Base-by-base conservation (phyloP, 2,329 filamentous ascomycete genomes). In the Ceratocystiopsis sp. region DNA sequence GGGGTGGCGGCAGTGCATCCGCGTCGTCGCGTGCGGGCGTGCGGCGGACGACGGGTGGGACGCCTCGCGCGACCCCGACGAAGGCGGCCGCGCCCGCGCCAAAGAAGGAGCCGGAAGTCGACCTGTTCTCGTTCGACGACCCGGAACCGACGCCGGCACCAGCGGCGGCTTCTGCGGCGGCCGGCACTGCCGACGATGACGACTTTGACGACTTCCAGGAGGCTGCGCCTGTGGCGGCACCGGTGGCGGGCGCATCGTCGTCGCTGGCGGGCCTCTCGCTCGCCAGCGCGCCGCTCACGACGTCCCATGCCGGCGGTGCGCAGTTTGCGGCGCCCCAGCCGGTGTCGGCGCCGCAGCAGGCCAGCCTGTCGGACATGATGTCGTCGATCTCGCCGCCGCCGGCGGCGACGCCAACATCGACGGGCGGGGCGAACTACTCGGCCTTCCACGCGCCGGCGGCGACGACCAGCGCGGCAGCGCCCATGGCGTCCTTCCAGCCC, bases 151-250 rank as follows among this genome's bases (percentile, higher is more conserved):
- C 67, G 3, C 55, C 68, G 6, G 66, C 64, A 0, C 65, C 39
- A 58, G 59, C 42, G 63, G 65, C 40, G 66, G 64, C 14, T 52
- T 16, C 76, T 40, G 65, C 66, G 38, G 61, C 66, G 15, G 56
- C 77, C 40, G 54, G 61, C 15, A 61, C 61, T 29, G 66, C 75
- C 42, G 80, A 84, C 48, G 89, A 95, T 50, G 87, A 94, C 52
- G 91, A 95, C 49, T 96, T 96, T 55, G 91, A 96, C 57, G 91
- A 98, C 57, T 96, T 96, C 68, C 85, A 94, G 60, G 65, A 75
- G 58, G 68, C 16, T 60, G 37, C 47, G n/a, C 32, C 45, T 3
- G 42, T 42, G 41, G 42, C 42, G 3, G 19, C 39, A 12, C 15
- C 39, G 37, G 32, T 40, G 43, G 40, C 33, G 29, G 42, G 40